Conservation (phyloP, 1,284 basidiomycete species). For the Sanguinoderma infundibulare region DNA sequence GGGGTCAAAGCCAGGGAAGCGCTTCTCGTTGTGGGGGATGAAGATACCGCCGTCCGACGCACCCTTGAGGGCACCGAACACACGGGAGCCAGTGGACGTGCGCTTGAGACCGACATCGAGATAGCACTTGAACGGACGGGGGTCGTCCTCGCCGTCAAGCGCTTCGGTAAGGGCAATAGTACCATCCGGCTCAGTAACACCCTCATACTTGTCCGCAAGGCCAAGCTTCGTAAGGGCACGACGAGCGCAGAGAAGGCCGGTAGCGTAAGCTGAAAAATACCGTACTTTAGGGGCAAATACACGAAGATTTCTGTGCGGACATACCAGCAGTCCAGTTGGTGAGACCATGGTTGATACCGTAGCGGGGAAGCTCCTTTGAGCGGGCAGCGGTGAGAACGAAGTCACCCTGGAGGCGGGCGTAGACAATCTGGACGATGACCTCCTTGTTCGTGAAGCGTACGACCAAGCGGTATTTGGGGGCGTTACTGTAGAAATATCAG, state of each 20-base stretch:
- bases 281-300: not conserved
- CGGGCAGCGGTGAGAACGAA: conserved; percentile 88
- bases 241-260: conserved; percentile 94
- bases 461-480: conserved; percentile 97
- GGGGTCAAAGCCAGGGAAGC: conserved; percentile 98
- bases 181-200: conserved; percentile 93
- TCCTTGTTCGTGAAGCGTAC: conserved; percentile 98
- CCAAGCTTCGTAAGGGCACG: conserved; percentile 96
- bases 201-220: conserved; percentile 98
- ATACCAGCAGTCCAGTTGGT: conserved; percentile 97
- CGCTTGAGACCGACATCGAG: conserved; percentile 99
- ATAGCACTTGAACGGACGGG: conserved; percentile 98
- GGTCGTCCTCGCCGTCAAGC: conserved; percentile 91
- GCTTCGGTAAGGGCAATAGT: conserved; percentile 83
- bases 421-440: conserved; percentile 92
- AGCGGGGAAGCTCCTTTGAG: conserved; percentile 92
- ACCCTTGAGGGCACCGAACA: conserved; percentile 99
- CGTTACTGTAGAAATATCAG: conserved; percentile 58
- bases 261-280: conserved; percentile 84
- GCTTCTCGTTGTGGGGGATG: conserved; percentile 97
- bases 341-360: conserved; percentile 98
- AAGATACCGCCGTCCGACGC: conserved; percentile 98
- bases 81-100: conserved; percentile 97
- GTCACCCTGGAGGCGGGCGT: conserved; percentile 98
- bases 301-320: conserved; percentile 19